Evolutionary conservation across 2,329 filamentous ascomycete genomes (phyloP), one percentile per base, ranked within the genome.

Genomic region (Calycina herbarum): DNA sequence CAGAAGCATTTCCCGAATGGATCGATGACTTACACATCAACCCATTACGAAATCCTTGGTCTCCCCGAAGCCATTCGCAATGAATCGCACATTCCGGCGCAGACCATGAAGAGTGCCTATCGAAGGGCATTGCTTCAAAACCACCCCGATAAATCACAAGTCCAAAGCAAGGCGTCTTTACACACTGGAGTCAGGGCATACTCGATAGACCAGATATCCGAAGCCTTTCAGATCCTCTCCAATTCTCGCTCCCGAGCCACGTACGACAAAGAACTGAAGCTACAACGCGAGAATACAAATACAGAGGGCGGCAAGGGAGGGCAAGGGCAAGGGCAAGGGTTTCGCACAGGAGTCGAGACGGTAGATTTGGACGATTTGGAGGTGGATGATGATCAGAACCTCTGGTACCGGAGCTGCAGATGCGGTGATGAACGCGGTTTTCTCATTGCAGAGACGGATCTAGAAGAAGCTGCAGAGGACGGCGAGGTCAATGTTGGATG

Each of bases 401-500:
- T 79, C 54, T 90, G 87, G 85, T 84, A 82, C 73, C 81, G 83
- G 56, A 72, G 79, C 17, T 90, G 88, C 77, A 83, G 88, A 62
- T 90, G 88, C 75, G 88, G 88, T 48, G 89, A 89, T 74, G 79
- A 80, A 38, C 80, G 82, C 48, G 87, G 87, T 1, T 90, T 86
- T 73, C 75, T 82, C 33, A 83, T 90, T 68, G 78, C 76, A 17
- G 87, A 90, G 76, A 76, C 75, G 8, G 86, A 90, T 73, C 77
- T 90, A 59, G 84, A 87, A 69, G 85, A 84, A 73, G 84, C 82
- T 48, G 82, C 80, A 57, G 83, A 85, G 61, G 80, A 84, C 68
- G 84, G 87, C 8, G 85, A 88, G 73, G 76, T 90, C 58, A 80
- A 89, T 75, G 86, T 90, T 51, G 87, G 85, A 11, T 90, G 88